Evolutionary conservation across 2,329 filamentous ascomycete genomes (phyloP).

Genomic region (Dendryphion nanum): DNA sequence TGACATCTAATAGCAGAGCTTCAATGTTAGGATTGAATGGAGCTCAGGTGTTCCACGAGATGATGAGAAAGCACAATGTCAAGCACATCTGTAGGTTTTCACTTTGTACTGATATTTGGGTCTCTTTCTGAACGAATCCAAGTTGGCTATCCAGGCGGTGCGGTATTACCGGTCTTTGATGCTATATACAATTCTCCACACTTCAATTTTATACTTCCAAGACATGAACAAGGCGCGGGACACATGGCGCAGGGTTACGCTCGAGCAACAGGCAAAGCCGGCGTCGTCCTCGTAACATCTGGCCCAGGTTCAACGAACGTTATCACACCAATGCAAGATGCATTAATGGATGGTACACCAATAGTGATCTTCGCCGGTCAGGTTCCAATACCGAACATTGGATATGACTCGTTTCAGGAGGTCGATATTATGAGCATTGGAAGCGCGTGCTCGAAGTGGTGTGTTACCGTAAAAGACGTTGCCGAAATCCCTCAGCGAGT

Average conservation of each 20-base stretch:
- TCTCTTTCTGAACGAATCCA: not conserved
- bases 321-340: conserved; percentile 94
- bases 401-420: conserved; percentile 95
- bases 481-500: conserved; percentile 90
- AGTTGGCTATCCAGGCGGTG: conserved; percentile 81
- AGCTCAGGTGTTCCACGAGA: conserved; percentile 97
- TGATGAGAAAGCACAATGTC: conserved; percentile 91
- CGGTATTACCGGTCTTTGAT: conserved; percentile 96
- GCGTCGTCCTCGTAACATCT: conserved; percentile 94
- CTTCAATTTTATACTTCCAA: conserved; percentile 92
- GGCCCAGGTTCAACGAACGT: conserved; percentile 96
- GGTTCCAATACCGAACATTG: conserved; percentile 85
- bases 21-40: conserved; percentile 89
- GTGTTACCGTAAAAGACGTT: conserved; percentile 95
- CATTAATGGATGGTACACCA: conserved; percentile 89
- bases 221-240: conserved; percentile 95
- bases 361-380: conserved; percentile 96
- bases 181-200: conserved; percentile 98
- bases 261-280: conserved; percentile 86
- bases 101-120: too few species aligned
- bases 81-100: conserved; percentile 95
- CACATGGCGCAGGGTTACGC: conserved; percentile 99
- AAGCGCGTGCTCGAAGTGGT: conserved; percentile 96
- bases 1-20: too few species aligned
- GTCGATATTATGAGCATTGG: conserved; percentile 94